Percentiles rank a stretch among this genome's conserved stretches.
phyloP scores from a whole-genome alignment of 2,329 filamentous ascomycete genomes.

The Colletotrichum lentis region DNA sequence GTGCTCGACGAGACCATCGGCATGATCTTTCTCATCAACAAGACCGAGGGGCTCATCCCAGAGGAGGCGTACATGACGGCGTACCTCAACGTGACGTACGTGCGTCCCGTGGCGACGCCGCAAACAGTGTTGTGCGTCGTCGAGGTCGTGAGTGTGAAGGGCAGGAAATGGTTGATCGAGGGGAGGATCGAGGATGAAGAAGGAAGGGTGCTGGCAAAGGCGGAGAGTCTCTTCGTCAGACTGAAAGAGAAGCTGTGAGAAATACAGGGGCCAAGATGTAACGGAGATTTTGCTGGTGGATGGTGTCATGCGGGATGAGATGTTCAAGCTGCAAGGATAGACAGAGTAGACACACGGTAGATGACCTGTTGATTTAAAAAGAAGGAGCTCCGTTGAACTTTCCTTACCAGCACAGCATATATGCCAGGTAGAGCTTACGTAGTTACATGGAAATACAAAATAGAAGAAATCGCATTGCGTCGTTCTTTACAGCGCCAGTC shows the following conservation, averaged over 20 bases:
- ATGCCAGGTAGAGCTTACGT: no score
- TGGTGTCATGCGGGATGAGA: no score
- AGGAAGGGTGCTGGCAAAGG: constrained; percentile 45
- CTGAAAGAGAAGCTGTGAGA: constrained; percentile 35
- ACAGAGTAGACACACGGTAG: no score
- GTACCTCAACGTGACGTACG: constrained; percentile 47
- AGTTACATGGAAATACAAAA: not conserved
- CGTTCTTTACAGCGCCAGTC: not conserved
- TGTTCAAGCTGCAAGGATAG: no score
- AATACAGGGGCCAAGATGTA: no score
- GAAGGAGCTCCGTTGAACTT: not conserved
- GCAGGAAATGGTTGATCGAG: constrained; percentile 48
- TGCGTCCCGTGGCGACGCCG: constrained; percentile 46
- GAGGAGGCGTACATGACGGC: constrained; percentile 47
- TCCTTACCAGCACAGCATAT: no score
- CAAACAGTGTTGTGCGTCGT: constrained; percentile 46
- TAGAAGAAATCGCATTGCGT: no score
- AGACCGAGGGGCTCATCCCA: constrained; percentile 44
- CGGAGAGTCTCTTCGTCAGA: constrained; percentile 36
- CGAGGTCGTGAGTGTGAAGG: constrained; percentile 45
- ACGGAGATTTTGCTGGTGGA: no score
- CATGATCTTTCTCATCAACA: constrained; percentile 49
- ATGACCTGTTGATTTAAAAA: not conserved
- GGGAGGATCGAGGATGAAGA: constrained; percentile 46
- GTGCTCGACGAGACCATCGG: constrained; percentile 52